Percentiles rank a stretch among this genome's conserved stretches.
Evolutionary conservation across 1,284 basidiomycete genomes (phyloP).

Genomic region (Trichosporon sp.): DNA sequence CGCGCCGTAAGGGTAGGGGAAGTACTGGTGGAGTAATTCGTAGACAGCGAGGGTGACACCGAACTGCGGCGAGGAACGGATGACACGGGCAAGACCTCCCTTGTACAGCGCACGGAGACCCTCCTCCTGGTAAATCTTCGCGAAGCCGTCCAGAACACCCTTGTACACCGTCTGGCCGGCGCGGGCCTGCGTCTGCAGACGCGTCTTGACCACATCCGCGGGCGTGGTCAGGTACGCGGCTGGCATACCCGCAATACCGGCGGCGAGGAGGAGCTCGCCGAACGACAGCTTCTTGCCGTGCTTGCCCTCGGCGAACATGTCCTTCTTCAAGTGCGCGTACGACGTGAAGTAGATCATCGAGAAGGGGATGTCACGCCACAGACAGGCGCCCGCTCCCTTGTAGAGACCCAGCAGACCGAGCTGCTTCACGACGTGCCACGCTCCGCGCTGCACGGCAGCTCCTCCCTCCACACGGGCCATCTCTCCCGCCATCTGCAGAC

Average conservation of each 20-base stretch:
- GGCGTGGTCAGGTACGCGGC: constrained; percentile 31
- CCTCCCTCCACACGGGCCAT: constrained; percentile 67
- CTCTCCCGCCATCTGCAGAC: constrained; percentile 85
- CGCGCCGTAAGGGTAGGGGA: constrained; percentile 72
- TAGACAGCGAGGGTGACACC: constrained; percentile 89
- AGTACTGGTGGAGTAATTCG: constrained; percentile 66
- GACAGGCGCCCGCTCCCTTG: constrained; percentile 51
- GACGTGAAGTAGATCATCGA: constrained; percentile 53
- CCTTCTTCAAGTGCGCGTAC: constrained; percentile 56
- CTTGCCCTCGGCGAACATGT: constrained; percentile 91
- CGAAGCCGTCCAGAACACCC: constrained; percentile 81
- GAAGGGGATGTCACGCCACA: constrained; percentile 77
- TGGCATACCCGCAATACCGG: constrained; percentile 72
- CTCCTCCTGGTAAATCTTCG: constrained; percentile 68
- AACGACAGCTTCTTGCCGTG: constrained; percentile 90
- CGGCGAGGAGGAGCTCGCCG: constrained; percentile 70
- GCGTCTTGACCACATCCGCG: constrained; percentile 93
- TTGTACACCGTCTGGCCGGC: constrained; percentile 91
- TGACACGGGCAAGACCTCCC: constrained; percentile 71
- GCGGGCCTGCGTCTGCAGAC: constrained; percentile 90
- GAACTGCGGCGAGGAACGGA: constrained; percentile 56
- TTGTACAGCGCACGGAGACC: constrained; percentile 74
- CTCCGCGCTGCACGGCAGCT: constrained; percentile 72
- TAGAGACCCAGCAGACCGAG: constrained; percentile 89
- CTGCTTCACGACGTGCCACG: constrained; percentile 85